These are phyloP conservation scores for Coemansia umbellata DNA, from an alignment of 192 early-diverging fungal species.

Conservation along the genomic window DNA sequence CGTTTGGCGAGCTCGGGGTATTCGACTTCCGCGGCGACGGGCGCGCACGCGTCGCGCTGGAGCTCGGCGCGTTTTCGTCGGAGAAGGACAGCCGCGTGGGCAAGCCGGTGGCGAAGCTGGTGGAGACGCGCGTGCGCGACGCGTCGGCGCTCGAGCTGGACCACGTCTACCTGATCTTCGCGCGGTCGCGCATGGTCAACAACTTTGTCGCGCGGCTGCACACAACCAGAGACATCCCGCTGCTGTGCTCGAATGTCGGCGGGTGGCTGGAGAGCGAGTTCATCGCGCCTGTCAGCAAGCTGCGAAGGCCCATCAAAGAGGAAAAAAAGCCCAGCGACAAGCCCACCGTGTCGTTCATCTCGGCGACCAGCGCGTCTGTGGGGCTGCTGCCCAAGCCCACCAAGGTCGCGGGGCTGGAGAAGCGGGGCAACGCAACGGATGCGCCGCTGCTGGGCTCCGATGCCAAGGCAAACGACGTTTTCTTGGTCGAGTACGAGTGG, in stretches of 20 bases:
- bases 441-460: constrained; percentile 29
- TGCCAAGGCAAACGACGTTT: constrained; percentile 33
- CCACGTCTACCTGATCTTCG: constrained; percentile 47
- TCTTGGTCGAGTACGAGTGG: constrained; percentile 50
- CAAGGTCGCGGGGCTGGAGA: constrained; percentile 17
- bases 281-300: constrained; percentile 28
- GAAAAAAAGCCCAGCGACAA: neutral
- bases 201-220: constrained; percentile 45
- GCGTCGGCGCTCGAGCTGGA: constrained; percentile 34
- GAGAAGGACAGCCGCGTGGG: constrained; percentile 26
- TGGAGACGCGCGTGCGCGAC: constrained; percentile 17
- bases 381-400: constrained; percentile 16
- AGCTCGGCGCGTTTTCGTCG: constrained; percentile 40
- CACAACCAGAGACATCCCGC: neutral
- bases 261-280: constrained; percentile 44
- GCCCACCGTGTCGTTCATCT: constrained; percentile 34
- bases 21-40: constrained; percentile 48
- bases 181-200: constrained; percentile 34
- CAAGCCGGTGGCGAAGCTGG: constrained; percentile 5
- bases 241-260: constrained; percentile 34
- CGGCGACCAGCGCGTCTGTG: constrained; percentile 18
- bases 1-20: constrained; percentile 41
- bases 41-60: constrained; percentile 34
- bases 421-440: neutral
- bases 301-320: constrained; percentile 13